Conservation (phyloP, 257 asterid genomes). For the Solanum chaucha region DNA sequence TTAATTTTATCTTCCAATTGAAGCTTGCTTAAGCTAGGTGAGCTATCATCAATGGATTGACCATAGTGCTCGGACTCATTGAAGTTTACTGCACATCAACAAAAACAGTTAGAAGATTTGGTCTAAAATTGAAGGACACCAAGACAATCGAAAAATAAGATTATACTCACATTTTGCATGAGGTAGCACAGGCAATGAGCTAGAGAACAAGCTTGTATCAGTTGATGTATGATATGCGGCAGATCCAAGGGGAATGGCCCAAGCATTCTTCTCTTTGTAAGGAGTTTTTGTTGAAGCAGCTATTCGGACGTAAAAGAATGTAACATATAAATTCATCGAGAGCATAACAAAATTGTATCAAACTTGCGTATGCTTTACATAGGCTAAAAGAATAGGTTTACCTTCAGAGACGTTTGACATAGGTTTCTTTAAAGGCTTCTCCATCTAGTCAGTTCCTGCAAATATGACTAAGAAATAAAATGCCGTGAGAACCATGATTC, state of each 20-base stretch:
- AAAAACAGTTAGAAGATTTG: background rate
- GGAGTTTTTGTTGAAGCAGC: constrained; percentile 12
- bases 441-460: background rate
- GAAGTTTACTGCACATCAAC: constrained; percentile 45
- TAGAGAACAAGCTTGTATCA: constrained; percentile 80
- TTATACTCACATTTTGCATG: constrained; percentile 50
- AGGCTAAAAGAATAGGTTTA: background rate
- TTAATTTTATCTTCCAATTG: constrained; percentile 29
- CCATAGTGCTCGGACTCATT: constrained; percentile 31
- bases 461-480: background rate
- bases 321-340: background rate
- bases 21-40: constrained; percentile 39
- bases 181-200: constrained; percentile 65
- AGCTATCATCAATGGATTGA: constrained; percentile 41
- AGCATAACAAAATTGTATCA: background rate
- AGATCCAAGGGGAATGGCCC: constrained; percentile 47
- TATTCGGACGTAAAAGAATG: background rate
- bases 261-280: constrained; percentile 36
- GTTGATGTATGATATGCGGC: constrained; percentile 35
- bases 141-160: background rate
- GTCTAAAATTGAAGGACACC: background rate
- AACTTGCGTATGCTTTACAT: background rate
- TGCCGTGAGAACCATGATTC: background rate
- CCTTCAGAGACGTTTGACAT: background rate
- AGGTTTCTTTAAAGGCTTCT: background rate